Evolutionary conservation across 2,329 filamentous ascomycete genomes (phyloP).

Genomic region (Juglanconis juglandina): DNA sequence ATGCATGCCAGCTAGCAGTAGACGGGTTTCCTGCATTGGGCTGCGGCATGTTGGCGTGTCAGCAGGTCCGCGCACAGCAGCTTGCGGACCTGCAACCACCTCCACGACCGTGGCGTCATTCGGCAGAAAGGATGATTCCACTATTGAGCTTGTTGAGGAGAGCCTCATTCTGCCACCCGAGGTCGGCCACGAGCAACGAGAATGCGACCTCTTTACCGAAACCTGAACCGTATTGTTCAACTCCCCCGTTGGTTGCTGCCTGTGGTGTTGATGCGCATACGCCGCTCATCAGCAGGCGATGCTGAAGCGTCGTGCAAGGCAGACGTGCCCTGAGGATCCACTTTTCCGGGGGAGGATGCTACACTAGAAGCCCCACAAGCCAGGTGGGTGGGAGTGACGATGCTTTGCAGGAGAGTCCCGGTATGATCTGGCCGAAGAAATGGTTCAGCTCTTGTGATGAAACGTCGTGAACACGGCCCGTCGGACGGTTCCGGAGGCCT

Average conservation of each 20-base stretch:
- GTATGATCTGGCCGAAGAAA: background rate
- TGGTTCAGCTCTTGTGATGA: background rate
- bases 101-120: background rate
- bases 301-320: background rate
- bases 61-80: background rate
- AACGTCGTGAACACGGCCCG: too few relatives aligned
- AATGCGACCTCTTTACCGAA: background rate
- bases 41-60: conserved; percentile 1
- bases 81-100: too few relatives aligned
- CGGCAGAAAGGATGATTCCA: background rate
- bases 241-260: background rate
- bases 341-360: background rate
- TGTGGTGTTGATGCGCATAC: background rate
- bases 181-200: background rate
- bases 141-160: background rate
- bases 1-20: background rate
- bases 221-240: too few relatives aligned
- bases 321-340: background rate
- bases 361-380: background rate
- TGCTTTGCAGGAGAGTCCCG: background rate
- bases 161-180: background rate
- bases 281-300: background rate
- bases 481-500: too few relatives aligned
- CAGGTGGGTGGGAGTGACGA: conserved; percentile 1
- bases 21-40: background rate